Base-by-base conservation (phyloP, 1,139 yeast species). In the Lodderomyces beijingensis region DNA sequence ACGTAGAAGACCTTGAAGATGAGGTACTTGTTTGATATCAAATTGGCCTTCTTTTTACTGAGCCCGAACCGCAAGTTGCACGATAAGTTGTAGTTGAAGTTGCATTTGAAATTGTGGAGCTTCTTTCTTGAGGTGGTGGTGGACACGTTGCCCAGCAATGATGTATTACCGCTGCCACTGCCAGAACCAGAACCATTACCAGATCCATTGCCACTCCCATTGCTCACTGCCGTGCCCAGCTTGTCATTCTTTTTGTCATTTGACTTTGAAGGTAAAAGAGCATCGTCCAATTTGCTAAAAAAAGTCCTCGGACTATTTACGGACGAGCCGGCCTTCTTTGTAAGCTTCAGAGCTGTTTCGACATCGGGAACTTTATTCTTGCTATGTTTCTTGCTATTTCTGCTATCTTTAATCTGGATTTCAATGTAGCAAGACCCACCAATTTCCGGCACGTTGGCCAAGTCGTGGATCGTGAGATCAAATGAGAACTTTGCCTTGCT, bases 401-500 rank as follows among this genome's bases (percentile, higher is more conserved):
- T 58, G 45, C 50, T 34, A 33, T 68, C 71, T 36, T 60, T 57
- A 5, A 67, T 55, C 25, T 59, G 56, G 2, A 66, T 41, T 25
- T 79, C 78, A 17, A 87, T 74, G 45, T 58, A 79, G 45, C 91
- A 79, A 27, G 64, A 55, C 1, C 95, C 95, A 2, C 77, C 65
- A 2, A 83, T 71, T 45, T 85, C 87, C 0, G 97, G 97, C 24
- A 89, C 75, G 50, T 89, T 89, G 19, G 80, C 70, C 32, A 89
- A 63, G 45, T 85, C 94, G 38, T 76, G 73, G 34, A 89, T 70
- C 14, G 70, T 59, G 24, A 88, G 59, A 16, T 67, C 58, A 31
- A 87, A 65, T 33, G 74, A 62, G 55, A 86, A 89, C 50, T 60
- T 63, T 13, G 73, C 71, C 36, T 53, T 55, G 26, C 46, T 52